Evolutionary conservation across 139 green algal species (phyloP), one percentile per base, ranked within the genome.

Genomic region (Chlamydomonas sp.): DNA sequence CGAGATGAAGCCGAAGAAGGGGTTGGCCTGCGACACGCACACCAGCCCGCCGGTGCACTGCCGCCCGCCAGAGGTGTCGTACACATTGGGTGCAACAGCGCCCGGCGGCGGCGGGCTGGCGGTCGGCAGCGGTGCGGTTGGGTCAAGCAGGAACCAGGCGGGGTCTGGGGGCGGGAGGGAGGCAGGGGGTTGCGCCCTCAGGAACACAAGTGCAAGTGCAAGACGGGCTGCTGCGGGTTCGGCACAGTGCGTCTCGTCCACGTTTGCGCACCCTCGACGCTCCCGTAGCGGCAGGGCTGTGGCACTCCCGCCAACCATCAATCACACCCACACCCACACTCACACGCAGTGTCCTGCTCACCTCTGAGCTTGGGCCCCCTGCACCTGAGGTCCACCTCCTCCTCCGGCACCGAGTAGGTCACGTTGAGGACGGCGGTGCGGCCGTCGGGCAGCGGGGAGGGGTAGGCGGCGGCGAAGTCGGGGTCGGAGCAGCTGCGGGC

Each of bases 1-100:
- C 18, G 79, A 90, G 10, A 82, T 91, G 59, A 92, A 67, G 17
- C 90, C 91, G 75, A 74, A 77, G 67, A 84, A 72, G 72, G 86
- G 88, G 83, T 91, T 91, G 67, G 61, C 59, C 3, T 14, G 83
- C 49, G 64, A 5, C n/a, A 78, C 59, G 69, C 86, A 90, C 49
- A 58, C 20, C 71, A 77, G 20, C 3, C 71, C 71, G 2, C 1
- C 20, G 17, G 6, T 9, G 71, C 71, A 77, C 71, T 77, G 71
- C 1, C 71, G 71, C 20, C 71, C 71, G 17, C 12, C 6, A 1
- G 20, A 5, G 7, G 71, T 77, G 20, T 77, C 20, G 20, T 60
- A 59, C 71, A 77, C 69, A 15, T 18, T 75, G 69, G 16, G 9
- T 2, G 67, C 67, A 73, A 15, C 14, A 18, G 14, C 67, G 67